Percentiles rank a stretch among this genome's conserved stretches.
These are phyloP conservation scores for Solanum hybrid DNA, from an alignment of 305 asterid species.

Conservation along the genomic window DNA sequence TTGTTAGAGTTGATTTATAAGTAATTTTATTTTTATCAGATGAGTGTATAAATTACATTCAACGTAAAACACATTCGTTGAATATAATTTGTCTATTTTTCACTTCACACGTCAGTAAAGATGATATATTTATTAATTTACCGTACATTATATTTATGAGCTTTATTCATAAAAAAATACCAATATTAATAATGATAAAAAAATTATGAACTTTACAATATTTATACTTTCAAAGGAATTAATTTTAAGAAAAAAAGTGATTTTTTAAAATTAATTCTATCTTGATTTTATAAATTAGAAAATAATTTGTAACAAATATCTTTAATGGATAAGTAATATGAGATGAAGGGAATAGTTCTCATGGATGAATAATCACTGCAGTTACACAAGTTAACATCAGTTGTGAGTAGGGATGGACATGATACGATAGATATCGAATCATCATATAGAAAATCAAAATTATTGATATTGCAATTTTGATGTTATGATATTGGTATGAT, in stretches of 20 bases:
- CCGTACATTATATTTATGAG: not conserved
- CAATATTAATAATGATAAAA: not conserved
- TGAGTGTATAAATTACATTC: not conserved
- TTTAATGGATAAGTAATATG: not conserved
- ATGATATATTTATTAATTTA: not conserved
- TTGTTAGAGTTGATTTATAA: not conserved
- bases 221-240: too few species aligned
- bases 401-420: too few species aligned
- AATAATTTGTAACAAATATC: too few species aligned
- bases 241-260: not conserved
- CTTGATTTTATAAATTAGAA: too few species aligned
- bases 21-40: too few species aligned
- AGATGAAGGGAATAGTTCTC: not conserved
- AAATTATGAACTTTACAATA: not conserved
- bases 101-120: rapidly evolving
- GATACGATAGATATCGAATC: not conserved
- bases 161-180: not conserved
- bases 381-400: not conserved
- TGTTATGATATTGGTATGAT: not conserved
- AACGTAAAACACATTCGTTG: too few species aligned
- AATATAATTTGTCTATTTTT: not conserved
- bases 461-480: not conserved
- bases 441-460: not conserved
- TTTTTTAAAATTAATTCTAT: too few species aligned
- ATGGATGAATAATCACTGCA: not conserved